Evolutionary conservation across 306 rosid species (phyloP), one percentile per base, ranked within the genome.

Genomic region (Cucurbita maxima): DNA sequence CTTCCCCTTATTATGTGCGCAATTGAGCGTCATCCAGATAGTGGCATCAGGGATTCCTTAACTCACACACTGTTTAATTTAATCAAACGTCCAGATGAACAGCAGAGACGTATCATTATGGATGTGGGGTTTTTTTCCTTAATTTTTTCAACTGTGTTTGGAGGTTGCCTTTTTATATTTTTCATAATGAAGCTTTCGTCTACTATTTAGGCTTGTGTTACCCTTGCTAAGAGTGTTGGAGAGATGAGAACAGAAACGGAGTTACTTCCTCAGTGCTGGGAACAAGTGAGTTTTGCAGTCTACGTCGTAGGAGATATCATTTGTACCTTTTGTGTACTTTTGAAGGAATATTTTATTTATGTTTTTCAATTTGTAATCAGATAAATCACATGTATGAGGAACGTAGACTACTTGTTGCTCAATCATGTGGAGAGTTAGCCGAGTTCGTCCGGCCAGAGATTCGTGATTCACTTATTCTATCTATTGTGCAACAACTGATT

Each of bases 191-290:
- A 44, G 58, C 81, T 79, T 58, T 74, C 75, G 59, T 34, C 77
- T 77, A 76, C 52, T 43, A 58, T 83, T 82, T 84, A 94, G 99
- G 99, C 97, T 63, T 94, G 97, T 76, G 97, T 94, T 59, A 86
- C 69, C 85, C 99, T 94, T 77, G 95, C 99, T 56, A 83, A 87
- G 83, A 89, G 86, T 85, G 96, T 94, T 55, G 97, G 99, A 79
- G 90, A 94, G 86, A 94, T 94, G 99, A 89, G 97, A 84, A 94
- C 97, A 76, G 97, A 94, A 88, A 89, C 95, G 63, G 97, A 94
- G 79, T 84, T 94, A 83, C 96, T 94, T 82, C 99, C 99, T 4
- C 97, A 94, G 79, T 94, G 99, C 75, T 94, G 97, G 99, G 99
- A 94, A 85, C 99, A 94, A 81, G 99, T 94, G 83, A 79, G 86